Conservation (phyloP, 2,329 filamentous ascomycete genomes). For the Apiospora rasikravindrae region DNA sequence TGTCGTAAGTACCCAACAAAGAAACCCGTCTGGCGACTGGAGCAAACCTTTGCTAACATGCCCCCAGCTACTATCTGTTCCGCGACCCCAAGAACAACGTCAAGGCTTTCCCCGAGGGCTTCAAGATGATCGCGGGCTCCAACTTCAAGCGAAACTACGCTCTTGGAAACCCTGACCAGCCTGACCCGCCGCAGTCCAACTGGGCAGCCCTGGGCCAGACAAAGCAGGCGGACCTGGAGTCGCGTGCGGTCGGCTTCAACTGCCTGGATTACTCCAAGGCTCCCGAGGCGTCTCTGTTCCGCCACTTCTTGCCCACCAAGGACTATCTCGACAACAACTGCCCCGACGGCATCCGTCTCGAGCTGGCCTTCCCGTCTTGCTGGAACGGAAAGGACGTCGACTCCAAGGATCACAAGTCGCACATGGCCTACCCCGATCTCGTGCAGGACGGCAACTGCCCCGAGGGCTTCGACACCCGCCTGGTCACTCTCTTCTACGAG, state of each 20-base stretch:
- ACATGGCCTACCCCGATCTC: slow-evolving; percentile 79
- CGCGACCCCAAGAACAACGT: slow-evolving; percentile 61
- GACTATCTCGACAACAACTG: slow-evolving; percentile 81
- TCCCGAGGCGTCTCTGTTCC: slow-evolving; percentile 77
- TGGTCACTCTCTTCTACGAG: slow-evolving; percentile 83
- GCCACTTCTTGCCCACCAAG: slow-evolving; percentile 84
- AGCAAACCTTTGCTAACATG: not conserved
- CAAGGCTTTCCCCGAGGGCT: slow-evolving; percentile 75
- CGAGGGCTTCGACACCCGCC: slow-evolving; percentile 66
- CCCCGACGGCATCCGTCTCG: slow-evolving; percentile 78
- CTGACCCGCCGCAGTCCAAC: slow-evolving; percentile 68
- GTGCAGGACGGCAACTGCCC: slow-evolving; percentile 82
- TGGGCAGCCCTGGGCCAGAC: slow-evolving; percentile 72
- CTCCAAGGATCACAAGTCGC: slow-evolving; percentile 60
- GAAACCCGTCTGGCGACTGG: too few species aligned
- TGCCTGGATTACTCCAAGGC: slow-evolving; percentile 78
- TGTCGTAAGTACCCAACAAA: slow-evolving; percentile 69
- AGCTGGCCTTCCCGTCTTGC: slow-evolving; percentile 88
- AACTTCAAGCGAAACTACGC: slow-evolving; percentile 71
- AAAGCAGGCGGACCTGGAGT: slow-evolving; percentile 68
- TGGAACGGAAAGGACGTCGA: slow-evolving; percentile 76
- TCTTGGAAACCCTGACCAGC: slow-evolving; percentile 68
- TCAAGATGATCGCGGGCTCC: slow-evolving; percentile 83
- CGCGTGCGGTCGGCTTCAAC: slow-evolving; percentile 93
- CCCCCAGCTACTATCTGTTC: slow-evolving; percentile 79